Evolutionary conservation across 208 protist species (phyloP).

Genomic region (Leishmania guyanensis): DNA sequence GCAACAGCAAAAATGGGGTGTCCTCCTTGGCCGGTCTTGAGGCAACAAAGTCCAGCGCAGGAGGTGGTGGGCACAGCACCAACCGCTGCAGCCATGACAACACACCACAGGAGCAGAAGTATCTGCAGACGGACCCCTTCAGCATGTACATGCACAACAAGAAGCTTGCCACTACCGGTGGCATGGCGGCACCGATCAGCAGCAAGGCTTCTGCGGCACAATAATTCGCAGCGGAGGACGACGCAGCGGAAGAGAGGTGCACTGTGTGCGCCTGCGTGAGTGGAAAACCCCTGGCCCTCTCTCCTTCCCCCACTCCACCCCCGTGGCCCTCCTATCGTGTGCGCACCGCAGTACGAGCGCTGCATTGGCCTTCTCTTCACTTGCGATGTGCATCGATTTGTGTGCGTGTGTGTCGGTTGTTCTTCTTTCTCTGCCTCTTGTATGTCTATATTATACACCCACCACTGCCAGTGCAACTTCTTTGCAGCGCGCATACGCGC

Average conservation of each 20-base stretch:
- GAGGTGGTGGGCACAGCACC: background rate
- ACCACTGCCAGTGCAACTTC: background rate
- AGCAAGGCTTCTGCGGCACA: background rate
- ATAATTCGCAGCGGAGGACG: background rate
- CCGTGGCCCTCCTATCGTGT: background rate
- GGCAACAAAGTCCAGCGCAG: background rate
- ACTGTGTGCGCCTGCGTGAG: background rate
- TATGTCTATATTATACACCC: background rate
- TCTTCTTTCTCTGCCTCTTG: background rate
- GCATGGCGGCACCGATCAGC: background rate
- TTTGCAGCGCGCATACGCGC: background rate
- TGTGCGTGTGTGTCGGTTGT: background rate
- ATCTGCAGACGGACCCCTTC: constrained; percentile 47
- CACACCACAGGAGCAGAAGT: constrained; percentile 47
- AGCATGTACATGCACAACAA: constrained; percentile 62
- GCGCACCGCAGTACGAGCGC: background rate
- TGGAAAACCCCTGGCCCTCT: background rate
- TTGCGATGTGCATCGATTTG: constrained; percentile 2
- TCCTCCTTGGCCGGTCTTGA: background rate
- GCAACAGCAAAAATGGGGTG: constrained; percentile 5
- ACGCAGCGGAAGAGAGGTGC: background rate
- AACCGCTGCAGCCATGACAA: constrained; percentile 42
- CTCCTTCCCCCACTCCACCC: background rate
- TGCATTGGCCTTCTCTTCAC: background rate
- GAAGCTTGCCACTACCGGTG: constrained; percentile 15